phyloP scores from a whole-genome alignment of 23 red algal genomes.

The Agarophyton chilense region DNA sequence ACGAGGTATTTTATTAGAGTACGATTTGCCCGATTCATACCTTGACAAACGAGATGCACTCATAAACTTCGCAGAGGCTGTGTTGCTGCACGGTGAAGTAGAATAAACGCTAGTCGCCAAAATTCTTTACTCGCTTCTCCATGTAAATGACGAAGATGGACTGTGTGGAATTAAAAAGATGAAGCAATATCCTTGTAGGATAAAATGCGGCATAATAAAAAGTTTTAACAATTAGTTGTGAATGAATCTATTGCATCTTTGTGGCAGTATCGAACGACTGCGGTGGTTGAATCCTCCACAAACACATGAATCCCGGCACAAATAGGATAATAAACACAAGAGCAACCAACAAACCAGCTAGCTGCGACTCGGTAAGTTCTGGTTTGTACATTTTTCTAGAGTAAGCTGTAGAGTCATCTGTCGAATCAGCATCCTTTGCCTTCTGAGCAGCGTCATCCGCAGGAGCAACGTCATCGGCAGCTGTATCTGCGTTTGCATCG shows the following conservation, averaged over 20 bases:
- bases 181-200: no score
- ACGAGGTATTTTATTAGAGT: conserved; percentile 37
- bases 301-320: conserved; percentile 78
- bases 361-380: conserved; percentile 29
- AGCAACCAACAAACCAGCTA: conserved; percentile 68
- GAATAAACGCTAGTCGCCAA: background rate
- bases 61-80: conserved; percentile 21
- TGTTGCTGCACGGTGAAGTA: conserved; percentile 55
- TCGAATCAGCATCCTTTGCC: conserved; percentile 1
- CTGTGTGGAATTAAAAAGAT: background rate
- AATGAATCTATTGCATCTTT: conserved; percentile 66
- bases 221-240: conserved; percentile 19
- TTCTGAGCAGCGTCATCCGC: conserved; percentile 17
- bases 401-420: background rate
- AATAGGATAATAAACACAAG: conserved; percentile 72
- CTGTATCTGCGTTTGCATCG: background rate
- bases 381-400: conserved; percentile 18
- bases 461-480: background rate
- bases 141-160: background rate
- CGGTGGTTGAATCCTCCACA: conserved; percentile 75
- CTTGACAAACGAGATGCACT: conserved; percentile 64
- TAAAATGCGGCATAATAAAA: no score
- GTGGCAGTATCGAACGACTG: conserved; percentile 62
- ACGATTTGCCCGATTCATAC: conserved; percentile 46
- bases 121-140: background rate